Evolutionary conservation across 2,329 filamentous ascomycete genomes (phyloP).

Genomic region (Phialophora expanda): DNA sequence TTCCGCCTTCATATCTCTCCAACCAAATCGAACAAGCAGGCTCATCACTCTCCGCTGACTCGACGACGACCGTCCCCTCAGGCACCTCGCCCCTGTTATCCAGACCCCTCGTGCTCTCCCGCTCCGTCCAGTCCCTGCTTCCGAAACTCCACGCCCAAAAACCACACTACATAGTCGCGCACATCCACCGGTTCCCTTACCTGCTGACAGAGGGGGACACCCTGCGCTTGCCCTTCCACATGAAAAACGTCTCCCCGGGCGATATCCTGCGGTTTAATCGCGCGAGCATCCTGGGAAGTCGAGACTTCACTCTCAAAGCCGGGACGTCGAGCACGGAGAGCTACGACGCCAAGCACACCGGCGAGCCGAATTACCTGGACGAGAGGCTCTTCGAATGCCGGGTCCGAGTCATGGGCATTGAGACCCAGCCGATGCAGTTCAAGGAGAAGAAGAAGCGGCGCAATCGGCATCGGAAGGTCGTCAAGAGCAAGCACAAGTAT

Average conservation of each 20-base stretch:
- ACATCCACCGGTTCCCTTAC: constrained; percentile 57
- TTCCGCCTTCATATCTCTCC: constrained; percentile 42
- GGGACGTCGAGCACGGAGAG: constrained; percentile 52
- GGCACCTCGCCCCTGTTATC: constrained; percentile 35
- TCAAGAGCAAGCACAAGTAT: constrained; percentile 88
- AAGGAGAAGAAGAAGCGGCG: constrained; percentile 69
- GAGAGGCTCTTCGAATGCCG: constrained; percentile 83
- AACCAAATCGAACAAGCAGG: constrained; percentile 21
- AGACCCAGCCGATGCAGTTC: constrained; percentile 69
- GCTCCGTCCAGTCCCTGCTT: constrained; percentile 50
- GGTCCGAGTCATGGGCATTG: constrained; percentile 81
- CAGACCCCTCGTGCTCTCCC: constrained; percentile 48
- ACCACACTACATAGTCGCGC: constrained; percentile 55
- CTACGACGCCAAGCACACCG: constrained; percentile 37
- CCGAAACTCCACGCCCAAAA: constrained; percentile 52
- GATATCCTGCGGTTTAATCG: constrained; percentile 88
- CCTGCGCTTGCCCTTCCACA: constrained; percentile 77
- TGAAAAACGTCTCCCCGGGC: constrained; percentile 76
- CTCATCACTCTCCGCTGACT: constrained; percentile 26
- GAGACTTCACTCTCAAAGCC: constrained; percentile 88
- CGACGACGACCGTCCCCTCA: constrained; percentile 32
- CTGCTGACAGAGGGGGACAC: constrained; percentile 68
- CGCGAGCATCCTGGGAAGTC: constrained; percentile 78
- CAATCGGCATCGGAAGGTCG: constrained; percentile 68
- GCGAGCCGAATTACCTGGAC: constrained; percentile 67